phyloP scores from a whole-genome alignment of 2,329 filamentous ascomycete species.

The Penicillium sp. region DNA sequence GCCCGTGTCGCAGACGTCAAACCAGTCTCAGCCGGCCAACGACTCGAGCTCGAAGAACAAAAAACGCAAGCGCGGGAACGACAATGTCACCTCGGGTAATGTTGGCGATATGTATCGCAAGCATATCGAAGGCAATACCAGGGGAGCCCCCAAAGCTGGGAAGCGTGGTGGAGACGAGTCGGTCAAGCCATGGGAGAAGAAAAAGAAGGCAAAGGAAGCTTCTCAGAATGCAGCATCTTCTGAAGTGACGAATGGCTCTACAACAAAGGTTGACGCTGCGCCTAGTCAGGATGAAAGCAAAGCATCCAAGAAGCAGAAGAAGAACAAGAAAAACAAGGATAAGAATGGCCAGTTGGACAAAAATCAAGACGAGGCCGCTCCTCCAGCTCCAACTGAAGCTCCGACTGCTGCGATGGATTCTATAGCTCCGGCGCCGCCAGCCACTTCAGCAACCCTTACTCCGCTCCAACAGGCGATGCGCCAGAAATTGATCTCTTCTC shows the following conservation, averaged over 20 bases:
- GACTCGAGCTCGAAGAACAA: constrained; percentile 34
- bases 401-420: constrained; percentile 8
- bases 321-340: constrained; percentile 32
- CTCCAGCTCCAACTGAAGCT: constrained; percentile 7
- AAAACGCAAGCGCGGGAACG: constrained; percentile 47
- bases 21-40: constrained; percentile 45
- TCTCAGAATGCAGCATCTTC: neutral
- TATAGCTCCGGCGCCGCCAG: constrained; percentile 37
- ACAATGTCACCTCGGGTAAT: constrained; percentile 60
- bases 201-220: constrained; percentile 1
- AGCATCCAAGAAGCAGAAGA: constrained; percentile 25
- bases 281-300: constrained; percentile 27
- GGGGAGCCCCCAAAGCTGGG: constrained; percentile 14
- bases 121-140: constrained; percentile 64
- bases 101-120: constrained; percentile 72
- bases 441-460: constrained; percentile 62
- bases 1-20: constrained; percentile 54
- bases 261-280: constrained; percentile 3
- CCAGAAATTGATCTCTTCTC: constrained; percentile 86
- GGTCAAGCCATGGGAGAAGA: constrained; percentile 19
- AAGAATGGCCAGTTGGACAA: constrained; percentile 23
- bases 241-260: neutral
- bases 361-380: constrained; percentile 13
- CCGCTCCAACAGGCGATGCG: constrained; percentile 92
- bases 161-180: neutral